Percentiles rank a stretch among this genome's conserved stretches.
Evolutionary conservation across 768 basidiomycete species (phyloP).

Genomic region (Megacollybia marginata): DNA sequence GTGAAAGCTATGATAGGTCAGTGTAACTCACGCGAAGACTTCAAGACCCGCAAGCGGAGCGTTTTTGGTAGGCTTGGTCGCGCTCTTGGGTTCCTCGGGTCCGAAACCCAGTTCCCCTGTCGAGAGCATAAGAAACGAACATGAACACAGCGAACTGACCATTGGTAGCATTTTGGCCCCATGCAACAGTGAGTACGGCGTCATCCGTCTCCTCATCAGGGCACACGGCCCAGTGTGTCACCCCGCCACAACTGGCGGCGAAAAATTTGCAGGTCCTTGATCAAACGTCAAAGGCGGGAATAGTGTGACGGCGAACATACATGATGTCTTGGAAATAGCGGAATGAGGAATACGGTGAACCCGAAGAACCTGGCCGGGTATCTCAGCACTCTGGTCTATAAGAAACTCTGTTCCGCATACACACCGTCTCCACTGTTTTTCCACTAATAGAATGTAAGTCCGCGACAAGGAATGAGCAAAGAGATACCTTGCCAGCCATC

Average conservation of each 20-base stretch:
- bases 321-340: conserved; percentile 82
- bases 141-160: conserved; percentile 28
- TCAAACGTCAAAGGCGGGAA: conserved; percentile 1
- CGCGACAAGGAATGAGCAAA: neutral
- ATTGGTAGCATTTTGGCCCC: conserved; percentile 84
- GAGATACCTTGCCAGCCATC: conserved; percentile 70
- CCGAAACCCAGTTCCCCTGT: conserved; percentile 68
- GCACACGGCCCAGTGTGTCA: conserved; percentile 81
- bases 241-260: conserved; percentile 70
- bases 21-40: conserved; percentile 61
- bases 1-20: neutral
- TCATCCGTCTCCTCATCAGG: conserved; percentile 55
- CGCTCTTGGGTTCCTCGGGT: conserved; percentile 73
- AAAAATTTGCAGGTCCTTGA: conserved; percentile 72
- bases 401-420: conserved; percentile 3
- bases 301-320: conserved; percentile 33
- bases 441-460: conserved; percentile 45
- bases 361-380: conserved; percentile 42
- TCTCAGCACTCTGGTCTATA: conserved; percentile 2
- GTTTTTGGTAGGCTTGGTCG: conserved; percentile 74
- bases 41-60: conserved; percentile 68
- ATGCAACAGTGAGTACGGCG: conserved; percentile 75
- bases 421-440: conserved; percentile 91
- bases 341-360: conserved; percentile 85
- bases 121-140: conserved; percentile 24